These are phyloP conservation scores for Aaosphaeria pasadenensis DNA, from an alignment of 2,329 filamentous ascomycete genomes.

Conservation along the genomic window DNA sequence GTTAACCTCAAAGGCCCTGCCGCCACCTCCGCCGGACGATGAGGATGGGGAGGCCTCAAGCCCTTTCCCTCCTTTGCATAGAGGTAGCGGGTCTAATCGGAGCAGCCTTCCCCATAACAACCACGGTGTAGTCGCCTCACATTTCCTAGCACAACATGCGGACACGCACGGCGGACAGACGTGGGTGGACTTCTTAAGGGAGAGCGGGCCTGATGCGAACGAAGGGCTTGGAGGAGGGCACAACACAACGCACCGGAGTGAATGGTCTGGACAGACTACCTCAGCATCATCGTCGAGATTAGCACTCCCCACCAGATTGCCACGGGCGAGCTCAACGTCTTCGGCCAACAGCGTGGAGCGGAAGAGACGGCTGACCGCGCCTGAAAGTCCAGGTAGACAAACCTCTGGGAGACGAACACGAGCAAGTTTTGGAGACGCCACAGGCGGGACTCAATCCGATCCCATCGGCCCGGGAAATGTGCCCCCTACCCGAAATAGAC, in stretches of 20 bases:
- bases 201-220: slow-evolving; percentile 12
- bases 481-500: neutral
- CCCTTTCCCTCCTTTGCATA: too few relatives aligned
- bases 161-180: slow-evolving; percentile 25
- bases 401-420: slow-evolving; percentile 24
- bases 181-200: slow-evolving; percentile 34
- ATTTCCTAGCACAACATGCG: slow-evolving; percentile 20
- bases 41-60: too few relatives aligned
- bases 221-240: neutral
- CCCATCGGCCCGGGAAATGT: slow-evolving; percentile 11
- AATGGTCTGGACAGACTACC: neutral
- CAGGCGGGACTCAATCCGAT: slow-evolving; percentile 11
- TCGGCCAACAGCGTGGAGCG: slow-evolving; percentile 21
- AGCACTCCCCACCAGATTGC: slow-evolving; percentile 16
- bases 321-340: slow-evolving; percentile 10
- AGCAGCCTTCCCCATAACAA: neutral
- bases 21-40: too few relatives aligned
- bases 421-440: slow-evolving; percentile 8
- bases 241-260: neutral
- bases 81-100: neutral
- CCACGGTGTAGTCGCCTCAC: slow-evolving; percentile 10
- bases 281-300: slow-evolving; percentile 10
- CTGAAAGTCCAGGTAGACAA: slow-evolving; percentile 29
- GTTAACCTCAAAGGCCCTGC: too few relatives aligned
- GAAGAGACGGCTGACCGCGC: slow-evolving; percentile 34